Base-by-base conservation (phyloP, 140 eudicot genomes). In the Anethum foeniculum region DNA sequence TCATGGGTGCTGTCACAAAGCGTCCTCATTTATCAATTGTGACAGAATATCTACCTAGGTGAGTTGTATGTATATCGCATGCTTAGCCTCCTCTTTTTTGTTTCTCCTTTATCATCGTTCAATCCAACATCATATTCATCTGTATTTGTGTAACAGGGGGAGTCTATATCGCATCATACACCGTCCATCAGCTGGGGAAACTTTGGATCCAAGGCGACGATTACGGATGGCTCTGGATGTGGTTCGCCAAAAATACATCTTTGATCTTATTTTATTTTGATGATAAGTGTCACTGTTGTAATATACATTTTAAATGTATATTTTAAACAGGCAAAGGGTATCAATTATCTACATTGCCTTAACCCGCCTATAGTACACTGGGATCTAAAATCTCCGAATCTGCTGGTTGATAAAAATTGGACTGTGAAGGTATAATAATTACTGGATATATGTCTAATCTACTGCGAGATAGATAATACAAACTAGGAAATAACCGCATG, bases 1-100 rank as follows among this genome's bases (percentile, higher is more conserved):
- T 94, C 88, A 94, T 94, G 98, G 98, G 98, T 62, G 98, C 98
- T 19, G 98, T 94, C 69, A 94, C 98, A n/a, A 85, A 89, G 77
- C 96, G 95, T 79, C 98, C 98, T 23, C 93, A 94, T 83, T 88
- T 89, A 54, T 92, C 98, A n/a, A 94, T 94, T 32, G 97, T 94
- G 64, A 92, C 98, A 9, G 98, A 94, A 79, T 94, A 94, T 86
- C 84, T 94, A 62, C 96, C 97, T 76, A 89, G 98, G 98, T 90
- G 71, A 81, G 77, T 11, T 80, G 7, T n/a, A 34, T 64, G 5
- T 27, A n/a, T 67, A 12, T 16, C 6, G n/a, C 49, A 28, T 71
- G 30, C 46, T 23, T 41, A 27, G 13, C 58, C n/a, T n/a, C 43
- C 47, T 34, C 19, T 39, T 5, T 43, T 27, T 64, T 34, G 1